These are phyloP conservation scores for Vanrija sp. DNA, from an alignment of 1,284 basidiomycete genomes.

Conservation along the genomic window DNA sequence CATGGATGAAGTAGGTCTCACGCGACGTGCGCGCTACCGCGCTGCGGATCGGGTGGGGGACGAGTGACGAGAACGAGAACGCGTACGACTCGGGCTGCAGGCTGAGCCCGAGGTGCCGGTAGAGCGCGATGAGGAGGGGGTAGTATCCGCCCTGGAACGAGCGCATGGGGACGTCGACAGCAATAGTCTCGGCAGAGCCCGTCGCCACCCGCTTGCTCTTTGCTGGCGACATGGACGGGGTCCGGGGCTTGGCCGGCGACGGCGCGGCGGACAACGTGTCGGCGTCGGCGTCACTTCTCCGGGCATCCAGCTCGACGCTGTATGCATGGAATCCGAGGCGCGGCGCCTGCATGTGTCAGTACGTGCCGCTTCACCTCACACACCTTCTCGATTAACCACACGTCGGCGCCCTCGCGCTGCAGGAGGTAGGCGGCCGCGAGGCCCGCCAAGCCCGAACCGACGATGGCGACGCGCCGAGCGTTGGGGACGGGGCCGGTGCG, in stretches of 20 bases:
- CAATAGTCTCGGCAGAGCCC: background rate
- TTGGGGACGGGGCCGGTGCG: no score
- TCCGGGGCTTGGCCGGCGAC: no score
- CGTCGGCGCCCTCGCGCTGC: conserved; percentile 54
- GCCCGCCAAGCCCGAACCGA: conserved; percentile 68
- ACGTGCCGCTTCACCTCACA: conserved; percentile 8
- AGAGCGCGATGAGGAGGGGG: conserved; percentile 61
- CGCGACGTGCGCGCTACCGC: conserved; percentile 26
- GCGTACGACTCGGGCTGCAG: conserved; percentile 56
- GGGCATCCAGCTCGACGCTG: conserved; percentile 25
- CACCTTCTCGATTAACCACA: conserved; percentile 71
- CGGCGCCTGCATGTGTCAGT: conserved; percentile 8
- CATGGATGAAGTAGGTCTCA: conserved; percentile 60
- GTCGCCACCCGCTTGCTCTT: background rate
- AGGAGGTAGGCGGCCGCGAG: conserved; percentile 64
- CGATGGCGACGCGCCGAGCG: conserved; percentile 54
- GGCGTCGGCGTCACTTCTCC: background rate
- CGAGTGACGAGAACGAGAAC: conserved; percentile 63
- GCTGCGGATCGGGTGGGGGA: background rate
- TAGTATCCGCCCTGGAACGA: conserved; percentile 76
- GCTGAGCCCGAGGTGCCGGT: conserved; percentile 55
- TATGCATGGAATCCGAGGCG: conserved; percentile 39
- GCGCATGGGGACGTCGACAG: conserved; percentile 70
- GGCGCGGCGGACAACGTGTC: no score
- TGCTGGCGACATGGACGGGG: background rate